Evolutionary conservation across 2,329 filamentous ascomycete species (phyloP).

Genomic region (Microcyclosporella mali): DNA sequence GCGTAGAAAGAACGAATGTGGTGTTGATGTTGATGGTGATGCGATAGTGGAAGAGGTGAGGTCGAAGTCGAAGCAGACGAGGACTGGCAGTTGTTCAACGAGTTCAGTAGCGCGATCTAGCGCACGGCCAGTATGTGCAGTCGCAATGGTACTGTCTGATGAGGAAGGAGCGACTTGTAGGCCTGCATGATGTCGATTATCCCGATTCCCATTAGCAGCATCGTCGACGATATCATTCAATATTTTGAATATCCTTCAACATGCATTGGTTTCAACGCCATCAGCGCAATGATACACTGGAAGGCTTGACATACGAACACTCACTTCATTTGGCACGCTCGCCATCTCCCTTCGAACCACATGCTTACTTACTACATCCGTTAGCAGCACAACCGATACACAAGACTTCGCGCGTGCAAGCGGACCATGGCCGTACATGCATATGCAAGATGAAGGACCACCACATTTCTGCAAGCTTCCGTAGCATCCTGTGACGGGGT

Average conservation of each 20-base stretch:
- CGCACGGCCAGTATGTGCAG: slow-evolving; percentile 1
- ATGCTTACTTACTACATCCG: neutral
- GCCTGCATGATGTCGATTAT: too few relatives aligned
- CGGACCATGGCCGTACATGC: slow-evolving; percentile 3
- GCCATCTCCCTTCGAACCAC: neutral
- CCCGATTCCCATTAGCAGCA: too few relatives aligned
- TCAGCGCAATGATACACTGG: too few relatives aligned
- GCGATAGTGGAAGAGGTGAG: slow-evolving; percentile 9
- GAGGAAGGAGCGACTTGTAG: slow-evolving; percentile 6
- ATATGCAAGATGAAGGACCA: slow-evolving; percentile 8
- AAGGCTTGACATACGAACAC: too few relatives aligned
- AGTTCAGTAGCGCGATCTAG: neutral
- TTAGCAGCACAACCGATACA: slow-evolving; percentile 4
- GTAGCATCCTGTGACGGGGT: neutral
- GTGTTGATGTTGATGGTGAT: slow-evolving; percentile 6
- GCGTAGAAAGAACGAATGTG: slow-evolving; percentile 15
- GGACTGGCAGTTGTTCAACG: neutral
- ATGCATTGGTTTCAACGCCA: too few relatives aligned
- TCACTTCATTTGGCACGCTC: neutral
- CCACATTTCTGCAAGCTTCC: slow-evolving; percentile 8
- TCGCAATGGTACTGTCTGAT: slow-evolving; percentile 1
- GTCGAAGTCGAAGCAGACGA: slow-evolving; percentile 1
- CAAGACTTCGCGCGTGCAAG: slow-evolving; percentile 7
- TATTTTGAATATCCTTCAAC: too few relatives aligned
- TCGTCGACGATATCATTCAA: too few relatives aligned